phyloP scores from a whole-genome alignment of 805 yeast species.

The Cyberlindnera euphorbiiphila region DNA sequence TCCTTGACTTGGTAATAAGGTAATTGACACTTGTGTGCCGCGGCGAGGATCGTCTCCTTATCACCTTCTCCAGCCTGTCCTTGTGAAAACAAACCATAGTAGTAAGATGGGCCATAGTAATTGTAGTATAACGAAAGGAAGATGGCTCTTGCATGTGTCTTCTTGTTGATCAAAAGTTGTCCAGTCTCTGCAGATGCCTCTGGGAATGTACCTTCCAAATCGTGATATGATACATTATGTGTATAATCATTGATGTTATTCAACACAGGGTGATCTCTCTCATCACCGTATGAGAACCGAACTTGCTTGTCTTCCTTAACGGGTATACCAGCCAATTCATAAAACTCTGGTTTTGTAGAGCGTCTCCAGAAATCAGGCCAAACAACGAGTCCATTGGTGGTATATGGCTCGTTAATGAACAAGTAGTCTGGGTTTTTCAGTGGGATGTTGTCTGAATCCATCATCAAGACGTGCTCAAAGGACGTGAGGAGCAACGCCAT shows the following conservation, averaged over 20 bases:
- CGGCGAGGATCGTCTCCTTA: constrained; percentile 72
- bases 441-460: constrained; percentile 74
- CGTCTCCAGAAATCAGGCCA: constrained; percentile 77
- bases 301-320: constrained; percentile 31
- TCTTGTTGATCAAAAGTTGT: constrained; percentile 56
- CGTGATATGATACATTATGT: constrained; percentile 49
- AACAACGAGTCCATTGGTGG: constrained; percentile 41
- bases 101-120: constrained; percentile 53
- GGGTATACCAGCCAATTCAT: constrained; percentile 48
- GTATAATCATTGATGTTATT: constrained; percentile 29
- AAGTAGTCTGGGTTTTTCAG: constrained; percentile 47
- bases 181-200: constrained; percentile 71
- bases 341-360: constrained; percentile 57
- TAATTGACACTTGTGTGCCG: constrained; percentile 48
- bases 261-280: constrained; percentile 29
- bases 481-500: constrained; percentile 73
- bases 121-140: constrained; percentile 62
- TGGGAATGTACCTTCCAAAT: constrained; percentile 63
- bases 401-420: constrained; percentile 32
- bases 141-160: constrained; percentile 51
- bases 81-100: constrained; percentile 60
- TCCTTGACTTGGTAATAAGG: constrained; percentile 53
- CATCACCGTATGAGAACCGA: constrained; percentile 31
- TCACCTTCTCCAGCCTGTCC: constrained; percentile 78
- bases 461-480: constrained; percentile 67